Evolutionary conservation across 495 filamentous ascomycete species (phyloP).

Genomic region (Penicillium salamii): DNA sequence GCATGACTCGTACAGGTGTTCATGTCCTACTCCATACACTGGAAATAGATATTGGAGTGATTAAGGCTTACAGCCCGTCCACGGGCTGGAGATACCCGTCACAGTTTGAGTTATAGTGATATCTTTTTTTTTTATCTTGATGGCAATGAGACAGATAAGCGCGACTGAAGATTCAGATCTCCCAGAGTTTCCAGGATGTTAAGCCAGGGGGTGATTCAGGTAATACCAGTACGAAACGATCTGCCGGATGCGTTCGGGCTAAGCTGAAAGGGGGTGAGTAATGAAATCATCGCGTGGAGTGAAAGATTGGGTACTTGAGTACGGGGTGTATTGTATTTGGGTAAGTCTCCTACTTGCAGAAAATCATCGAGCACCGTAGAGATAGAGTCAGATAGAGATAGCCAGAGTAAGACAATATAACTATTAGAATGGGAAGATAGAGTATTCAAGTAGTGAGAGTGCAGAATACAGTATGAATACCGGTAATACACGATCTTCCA

Average conservation of each 20-base stretch:
- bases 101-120: background rate
- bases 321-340: background rate
- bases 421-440: too few species aligned
- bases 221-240: slow-evolving; percentile 6
- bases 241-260: slow-evolving; percentile 18
- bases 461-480: too few species aligned
- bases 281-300: slow-evolving; percentile 25
- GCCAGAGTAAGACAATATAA: too few species aligned
- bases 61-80: too few species aligned
- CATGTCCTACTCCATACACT: too few species aligned
- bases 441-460: too few species aligned
- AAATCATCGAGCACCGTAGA: too few species aligned
- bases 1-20: too few species aligned
- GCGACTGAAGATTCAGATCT: slow-evolving; percentile 1
- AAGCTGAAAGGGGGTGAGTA: slow-evolving; percentile 6
- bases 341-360: too few species aligned
- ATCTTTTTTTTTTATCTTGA: background rate
- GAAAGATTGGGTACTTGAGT: background rate
- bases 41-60: too few species aligned
- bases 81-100: too few species aligned
- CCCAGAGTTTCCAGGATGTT: background rate
- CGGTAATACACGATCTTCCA: slow-evolving; percentile 41
- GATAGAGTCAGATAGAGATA: too few species aligned
- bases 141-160: background rate
- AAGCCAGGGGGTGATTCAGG: background rate